Evolutionary conservation across 2,329 filamentous ascomycete genomes (phyloP).

Genomic region (Neobulgaria alba): DNA sequence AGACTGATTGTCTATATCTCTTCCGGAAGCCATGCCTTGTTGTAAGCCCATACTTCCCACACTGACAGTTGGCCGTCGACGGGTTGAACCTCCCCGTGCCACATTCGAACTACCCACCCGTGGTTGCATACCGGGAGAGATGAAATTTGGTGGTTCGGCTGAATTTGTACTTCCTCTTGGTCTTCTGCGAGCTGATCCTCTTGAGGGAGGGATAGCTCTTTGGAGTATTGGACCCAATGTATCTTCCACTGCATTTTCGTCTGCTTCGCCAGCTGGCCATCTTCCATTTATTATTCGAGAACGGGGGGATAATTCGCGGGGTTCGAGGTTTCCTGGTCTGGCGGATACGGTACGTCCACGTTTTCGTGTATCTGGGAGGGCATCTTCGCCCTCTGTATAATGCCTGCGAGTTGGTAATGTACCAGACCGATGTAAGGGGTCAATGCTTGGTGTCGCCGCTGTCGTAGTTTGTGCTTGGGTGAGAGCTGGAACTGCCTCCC

Average conservation of each 20-base stretch:
- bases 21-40: constrained; percentile 6
- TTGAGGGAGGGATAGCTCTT: no score
- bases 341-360: constrained; percentile 15
- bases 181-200: neutral
- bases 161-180: constrained; percentile 11
- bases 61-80: constrained; percentile 10
- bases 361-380: constrained; percentile 5
- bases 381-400: constrained; percentile 13
- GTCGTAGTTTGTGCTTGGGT: no score
- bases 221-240: constrained; percentile 9
- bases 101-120: constrained; percentile 5
- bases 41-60: neutral
- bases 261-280: constrained; percentile 1
- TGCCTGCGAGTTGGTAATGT: neutral
- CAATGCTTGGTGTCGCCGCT: no score
- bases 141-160: constrained; percentile 5
- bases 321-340: constrained; percentile 4
- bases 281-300: constrained; percentile 10
- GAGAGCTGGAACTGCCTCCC: no score
- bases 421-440: neutral
- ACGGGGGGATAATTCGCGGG: constrained; percentile 9
- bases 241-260: constrained; percentile 1
- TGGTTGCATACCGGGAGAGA: constrained; percentile 9
- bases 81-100: constrained; percentile 6
- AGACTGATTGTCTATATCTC: constrained; percentile 10